These are phyloP conservation scores for Cercospora sp. DNA, from an alignment of 2,329 filamentous ascomycete genomes.

Conservation along the genomic window DNA sequence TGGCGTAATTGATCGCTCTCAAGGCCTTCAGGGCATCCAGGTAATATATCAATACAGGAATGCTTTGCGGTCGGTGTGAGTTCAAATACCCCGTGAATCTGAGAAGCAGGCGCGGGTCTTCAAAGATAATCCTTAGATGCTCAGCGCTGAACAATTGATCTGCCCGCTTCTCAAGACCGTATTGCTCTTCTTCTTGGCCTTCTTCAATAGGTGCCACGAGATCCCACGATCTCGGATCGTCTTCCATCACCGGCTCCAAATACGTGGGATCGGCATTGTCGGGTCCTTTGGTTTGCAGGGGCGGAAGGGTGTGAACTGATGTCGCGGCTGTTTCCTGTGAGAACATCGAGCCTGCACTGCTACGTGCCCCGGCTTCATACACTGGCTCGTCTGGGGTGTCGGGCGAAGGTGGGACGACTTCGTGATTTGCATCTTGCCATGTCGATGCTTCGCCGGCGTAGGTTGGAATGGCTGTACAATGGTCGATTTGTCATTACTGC, in stretches of 20 bases:
- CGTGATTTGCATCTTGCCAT: conserved; percentile 3
- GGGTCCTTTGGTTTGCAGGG: conserved; percentile 48
- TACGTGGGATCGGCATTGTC: conserved; percentile 45
- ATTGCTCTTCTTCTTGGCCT: conserved; percentile 39
- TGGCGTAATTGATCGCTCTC: conserved; percentile 69
- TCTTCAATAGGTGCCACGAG: conserved; percentile 48
- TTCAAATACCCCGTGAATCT: conserved; percentile 69
- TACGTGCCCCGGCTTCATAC: conserved; percentile 35
- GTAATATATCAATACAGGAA: conserved; percentile 69
- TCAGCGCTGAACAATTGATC: conserved; percentile 66
- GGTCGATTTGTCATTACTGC: conserved; percentile 13
- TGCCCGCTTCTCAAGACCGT: conserved; percentile 64
- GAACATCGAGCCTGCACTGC: conserved; percentile 39
- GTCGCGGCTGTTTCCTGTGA: conserved; percentile 43
- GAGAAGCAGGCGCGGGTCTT: conserved; percentile 62
- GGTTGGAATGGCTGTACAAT: conserved; percentile 13
- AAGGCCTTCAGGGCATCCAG: conserved; percentile 70
- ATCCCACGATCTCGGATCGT: conserved; percentile 57
- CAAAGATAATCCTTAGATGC: conserved; percentile 66
- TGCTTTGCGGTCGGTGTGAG: conserved; percentile 59
- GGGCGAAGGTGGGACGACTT: conserved; percentile 21
- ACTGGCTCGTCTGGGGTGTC: conserved; percentile 20
- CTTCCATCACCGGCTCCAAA: conserved; percentile 52
- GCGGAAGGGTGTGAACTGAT: conserved; percentile 40
- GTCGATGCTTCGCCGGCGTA: conserved; percentile 3